These are phyloP conservation scores for Epichloe brachyelytri DNA, from an alignment of 2,329 filamentous ascomycete species.

Conservation along the genomic window DNA sequence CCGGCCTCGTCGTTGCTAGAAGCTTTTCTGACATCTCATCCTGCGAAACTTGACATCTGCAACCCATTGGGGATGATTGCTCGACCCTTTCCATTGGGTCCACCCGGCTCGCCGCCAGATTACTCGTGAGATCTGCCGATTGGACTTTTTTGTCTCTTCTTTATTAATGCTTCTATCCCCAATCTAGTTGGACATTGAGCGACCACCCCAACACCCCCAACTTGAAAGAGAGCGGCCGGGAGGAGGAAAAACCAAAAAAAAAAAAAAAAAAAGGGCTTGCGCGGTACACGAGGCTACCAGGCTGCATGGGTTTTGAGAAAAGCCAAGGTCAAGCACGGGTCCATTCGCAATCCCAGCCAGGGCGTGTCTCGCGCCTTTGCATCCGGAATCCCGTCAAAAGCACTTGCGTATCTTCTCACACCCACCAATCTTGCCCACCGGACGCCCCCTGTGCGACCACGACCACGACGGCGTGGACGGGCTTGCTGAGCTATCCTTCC, in stretches of 20 bases:
- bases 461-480: background rate
- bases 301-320: conserved; percentile 1
- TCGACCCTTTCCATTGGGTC: conserved; percentile 2
- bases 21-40: background rate
- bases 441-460: conserved; percentile 7
- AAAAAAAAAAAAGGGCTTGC: conserved; percentile 1
- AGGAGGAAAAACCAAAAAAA: background rate
- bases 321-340: conserved; percentile 2
- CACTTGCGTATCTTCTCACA: conserved; percentile 1
- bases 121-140: background rate
- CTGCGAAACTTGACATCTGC: conserved; percentile 1
- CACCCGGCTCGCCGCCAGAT: conserved; percentile 1
- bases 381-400: conserved; percentile 6
- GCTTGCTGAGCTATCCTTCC: background rate
- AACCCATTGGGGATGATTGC: conserved; percentile 4
- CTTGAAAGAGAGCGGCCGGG: background rate
- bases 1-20: background rate
- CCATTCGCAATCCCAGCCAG: conserved; percentile 5
- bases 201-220: background rate
- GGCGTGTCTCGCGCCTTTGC: conserved; percentile 8
- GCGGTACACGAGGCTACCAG: conserved; percentile 5
- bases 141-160: background rate
- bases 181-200: background rate
- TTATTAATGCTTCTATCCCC: background rate
- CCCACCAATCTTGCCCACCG: background rate